A percentile compares a stretch with the other conserved stretches of the same genome.
phyloP scores from a whole-genome alignment of 345 rosid species.

The Rhodamnia argentea region DNA sequence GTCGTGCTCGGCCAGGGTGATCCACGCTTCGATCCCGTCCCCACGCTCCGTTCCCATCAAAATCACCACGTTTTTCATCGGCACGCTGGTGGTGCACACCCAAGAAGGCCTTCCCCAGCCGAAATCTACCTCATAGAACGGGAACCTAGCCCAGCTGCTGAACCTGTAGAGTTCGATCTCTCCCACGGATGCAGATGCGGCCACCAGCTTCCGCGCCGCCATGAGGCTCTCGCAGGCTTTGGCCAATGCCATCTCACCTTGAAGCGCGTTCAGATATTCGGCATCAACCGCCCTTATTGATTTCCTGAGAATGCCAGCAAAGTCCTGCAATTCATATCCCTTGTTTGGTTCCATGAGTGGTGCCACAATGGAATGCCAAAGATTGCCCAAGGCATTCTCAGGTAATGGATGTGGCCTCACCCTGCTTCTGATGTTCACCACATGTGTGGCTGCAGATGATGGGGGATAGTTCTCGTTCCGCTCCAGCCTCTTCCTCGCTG shows the following conservation, averaged over 20 bases:
- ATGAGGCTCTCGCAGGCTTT: background rate
- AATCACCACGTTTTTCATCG: background rate
- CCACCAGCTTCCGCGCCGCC: background rate
- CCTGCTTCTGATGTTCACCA: conserved; percentile 7
- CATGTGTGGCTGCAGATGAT: conserved; percentile 7
- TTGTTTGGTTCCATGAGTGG: background rate
- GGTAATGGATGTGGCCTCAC: conserved; percentile 7
- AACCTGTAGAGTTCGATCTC: background rate
- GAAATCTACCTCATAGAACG: conserved; percentile 1
- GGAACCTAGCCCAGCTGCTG: conserved; percentile 1
- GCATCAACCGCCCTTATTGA: background rate
- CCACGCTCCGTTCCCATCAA: background rate
- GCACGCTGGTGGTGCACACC: background rate
- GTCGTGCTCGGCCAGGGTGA: background rate
- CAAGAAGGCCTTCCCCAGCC: conserved; percentile 7
- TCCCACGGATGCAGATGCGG: background rate
- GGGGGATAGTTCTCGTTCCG: background rate
- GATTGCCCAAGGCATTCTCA: conserved; percentile 4
- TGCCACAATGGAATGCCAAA: conserved; percentile 3
- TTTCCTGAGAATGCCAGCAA: background rate
- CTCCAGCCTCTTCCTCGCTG: background rate
- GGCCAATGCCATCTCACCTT: background rate
- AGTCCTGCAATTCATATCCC: background rate
- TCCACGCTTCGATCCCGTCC: conserved; percentile 7
- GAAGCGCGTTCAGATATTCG: background rate